phyloP scores from a whole-genome alignment of 805 yeast species.

The Teunomyces lycoperdinae region DNA sequence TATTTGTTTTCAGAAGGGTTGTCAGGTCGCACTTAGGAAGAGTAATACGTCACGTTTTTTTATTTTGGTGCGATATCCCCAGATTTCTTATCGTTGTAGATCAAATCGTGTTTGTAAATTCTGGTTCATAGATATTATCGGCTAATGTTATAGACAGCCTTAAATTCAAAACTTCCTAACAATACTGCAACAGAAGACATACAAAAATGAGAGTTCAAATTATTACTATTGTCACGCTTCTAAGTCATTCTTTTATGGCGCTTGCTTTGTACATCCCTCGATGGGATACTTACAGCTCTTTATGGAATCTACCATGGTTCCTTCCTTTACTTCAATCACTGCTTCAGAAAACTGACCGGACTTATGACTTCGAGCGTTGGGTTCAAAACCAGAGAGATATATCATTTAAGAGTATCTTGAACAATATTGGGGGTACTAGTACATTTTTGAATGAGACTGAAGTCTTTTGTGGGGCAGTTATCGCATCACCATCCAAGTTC shows the following conservation, averaged over 20 bases:
- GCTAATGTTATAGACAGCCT: no score
- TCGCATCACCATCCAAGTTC: constrained; percentile 76
- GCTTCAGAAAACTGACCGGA: background rate
- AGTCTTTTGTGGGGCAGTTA: constrained; percentile 65
- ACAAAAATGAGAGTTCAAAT: no score
- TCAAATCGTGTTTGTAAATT: no score
- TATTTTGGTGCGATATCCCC: no score
- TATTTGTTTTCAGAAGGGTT: no score
- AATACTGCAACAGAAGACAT: no score
- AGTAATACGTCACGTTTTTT: no score
- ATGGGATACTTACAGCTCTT: background rate
- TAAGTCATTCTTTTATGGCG: background rate
- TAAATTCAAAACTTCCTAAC: no score
- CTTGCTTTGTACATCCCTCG: background rate
- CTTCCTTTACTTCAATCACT: background rate
- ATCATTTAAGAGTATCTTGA: constrained; percentile 46
- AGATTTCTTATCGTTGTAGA: no score
- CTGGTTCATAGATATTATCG: no score
- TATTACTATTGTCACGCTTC: no score
- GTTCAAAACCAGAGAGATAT: constrained; percentile 37
- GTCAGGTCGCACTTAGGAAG: no score
- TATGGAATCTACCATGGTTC: background rate
- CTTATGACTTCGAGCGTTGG: constrained; percentile 48
- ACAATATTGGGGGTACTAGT: constrained; percentile 54
- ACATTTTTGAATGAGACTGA: constrained; percentile 22